Evolutionary conservation across 495 filamentous ascomycete genomes (phyloP).

Genomic region (Penicillium atrosanguineum): DNA sequence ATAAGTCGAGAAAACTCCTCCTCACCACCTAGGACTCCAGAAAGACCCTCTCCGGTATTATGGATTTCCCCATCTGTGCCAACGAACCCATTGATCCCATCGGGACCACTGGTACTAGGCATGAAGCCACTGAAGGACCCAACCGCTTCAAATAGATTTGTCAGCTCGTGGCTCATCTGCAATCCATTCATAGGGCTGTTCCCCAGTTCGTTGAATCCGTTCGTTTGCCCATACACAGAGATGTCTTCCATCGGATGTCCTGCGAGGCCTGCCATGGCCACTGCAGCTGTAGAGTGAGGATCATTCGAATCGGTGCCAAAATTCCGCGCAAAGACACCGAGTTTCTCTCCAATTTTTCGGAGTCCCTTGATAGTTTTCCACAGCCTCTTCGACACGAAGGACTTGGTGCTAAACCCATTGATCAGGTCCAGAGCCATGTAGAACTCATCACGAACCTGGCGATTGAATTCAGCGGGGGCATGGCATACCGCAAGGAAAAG

Average conservation of each 20-base stretch:
- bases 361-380: constrained; percentile 81
- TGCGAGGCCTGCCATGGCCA: constrained; percentile 72
- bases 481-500: constrained; percentile 82
- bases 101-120: constrained; percentile 29
- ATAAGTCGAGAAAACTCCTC: constrained; percentile 64
- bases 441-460: constrained; percentile 75
- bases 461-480: constrained; percentile 73
- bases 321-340: constrained; percentile 63
- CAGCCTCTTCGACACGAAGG: constrained; percentile 72
- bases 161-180: constrained; percentile 64
- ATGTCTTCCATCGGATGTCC: constrained; percentile 65
- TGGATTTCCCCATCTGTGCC: constrained; percentile 43
- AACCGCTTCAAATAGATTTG: constrained; percentile 69
- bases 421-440: constrained; percentile 83
- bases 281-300: constrained; percentile 63
- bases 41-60: constrained; percentile 45
- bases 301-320: constrained; percentile 44
- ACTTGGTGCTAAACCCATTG: constrained; percentile 74
- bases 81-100: constrained; percentile 45
- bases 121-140: constrained; percentile 53
- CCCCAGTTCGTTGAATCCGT: constrained; percentile 46
- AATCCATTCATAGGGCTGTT: constrained; percentile 60
- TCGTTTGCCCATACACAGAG: constrained; percentile 50
- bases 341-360: constrained; percentile 73
- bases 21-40: constrained; percentile 56